Evolutionary conservation across 805 yeast species (phyloP), one percentile per base, ranked within the genome.

Genomic region (Zygosaccharomyces bisporus): DNA sequence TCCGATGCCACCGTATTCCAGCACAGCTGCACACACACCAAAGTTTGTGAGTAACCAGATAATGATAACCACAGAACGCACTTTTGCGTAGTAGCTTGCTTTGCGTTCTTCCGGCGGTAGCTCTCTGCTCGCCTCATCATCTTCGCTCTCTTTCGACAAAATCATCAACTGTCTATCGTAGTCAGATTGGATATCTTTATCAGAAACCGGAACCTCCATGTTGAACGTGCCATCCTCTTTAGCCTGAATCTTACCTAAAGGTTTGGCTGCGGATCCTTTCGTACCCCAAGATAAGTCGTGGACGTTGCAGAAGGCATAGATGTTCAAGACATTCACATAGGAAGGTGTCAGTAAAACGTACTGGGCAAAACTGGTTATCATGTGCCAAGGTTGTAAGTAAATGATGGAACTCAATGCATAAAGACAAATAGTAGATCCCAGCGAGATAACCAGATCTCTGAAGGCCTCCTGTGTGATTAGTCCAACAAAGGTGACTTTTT

Each of bases 221-320:
- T 81, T 83, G 43, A 81, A 74, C 48, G 80, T 80, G 54, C 85
- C 88, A 44, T 75, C 80, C 42, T 72, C 76, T 31, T 75, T 73
- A 3, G 86, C 74, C 56, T 83, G 86, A 18, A 95, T 96, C 35
- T 83, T 80, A 48, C 97, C 98, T 56, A 93, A 73, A 77, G 95
- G 67, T 71, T 77, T 60, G 36, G 79, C 75, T 8, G 79, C 80
- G 40, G 82, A 87, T 38, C 95, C 96, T 64, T 90, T 87, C 3
- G 96, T 91, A 63, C 98, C 98, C 98, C 98, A 91, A 5, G 96
- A 86, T 38, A 91, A 81, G 70, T 91, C 99, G 64, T 91, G 96
- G 49, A 91, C 83, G 66, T 91, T 91, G 71, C 97, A 90, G 64
- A 91, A 90, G 2, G 98, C 95, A 67, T 91, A 91, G 49, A 91